Base-by-base conservation (phyloP, 2,329 filamentous ascomycete genomes). In the Metarhizium album region DNA sequence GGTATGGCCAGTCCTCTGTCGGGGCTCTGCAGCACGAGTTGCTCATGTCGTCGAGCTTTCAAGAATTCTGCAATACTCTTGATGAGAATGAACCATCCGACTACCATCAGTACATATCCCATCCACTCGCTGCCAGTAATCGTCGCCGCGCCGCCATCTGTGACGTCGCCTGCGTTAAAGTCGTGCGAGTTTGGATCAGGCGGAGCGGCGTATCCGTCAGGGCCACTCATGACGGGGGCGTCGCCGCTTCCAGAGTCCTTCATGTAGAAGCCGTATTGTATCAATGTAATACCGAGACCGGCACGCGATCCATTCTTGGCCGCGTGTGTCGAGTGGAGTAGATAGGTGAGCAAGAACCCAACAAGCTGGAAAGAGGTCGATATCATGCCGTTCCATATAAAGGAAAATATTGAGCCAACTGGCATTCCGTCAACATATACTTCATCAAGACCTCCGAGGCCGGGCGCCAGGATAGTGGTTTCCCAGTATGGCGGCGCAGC, bases 401-500 rank as follows among this genome's bases (percentile, higher is more conserved):
- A 94, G 54, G 82, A 86, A 71, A 94, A 94, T 54, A 93, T 73
- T 46, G 87, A 90, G 56, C 88, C 88, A 49, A 94, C 93, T 3
- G 94, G 90, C 63, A 98, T 84, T 60, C 93, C 93, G 65, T 98
- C 93, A 52, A 98, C 87, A 63, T 93, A 98, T 46, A 98, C 91
- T 67, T 98, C 93, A 64, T 97, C 90, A 38, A 84, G 82, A n/a
- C 86, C 87, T 48, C 86, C 86, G 57, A 93, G 82, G 50, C 91
- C 93, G 1, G 93, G 93, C 0, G 90, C 91, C 48, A 98, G 79
- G 57, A 98, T 96, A 0, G 93, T 97, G 5, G 93, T 98, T 73
- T 98, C 93, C 93, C 93, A 98, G 70, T 98, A 98, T 0, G 93
- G 93, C 1, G 93, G 93, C 46, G 93, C 93, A 23, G 90, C 86